Evolutionary conservation across 371 early-diverging fungal genomes (phyloP).

Genomic region (Blyttiomyces sp.): DNA sequence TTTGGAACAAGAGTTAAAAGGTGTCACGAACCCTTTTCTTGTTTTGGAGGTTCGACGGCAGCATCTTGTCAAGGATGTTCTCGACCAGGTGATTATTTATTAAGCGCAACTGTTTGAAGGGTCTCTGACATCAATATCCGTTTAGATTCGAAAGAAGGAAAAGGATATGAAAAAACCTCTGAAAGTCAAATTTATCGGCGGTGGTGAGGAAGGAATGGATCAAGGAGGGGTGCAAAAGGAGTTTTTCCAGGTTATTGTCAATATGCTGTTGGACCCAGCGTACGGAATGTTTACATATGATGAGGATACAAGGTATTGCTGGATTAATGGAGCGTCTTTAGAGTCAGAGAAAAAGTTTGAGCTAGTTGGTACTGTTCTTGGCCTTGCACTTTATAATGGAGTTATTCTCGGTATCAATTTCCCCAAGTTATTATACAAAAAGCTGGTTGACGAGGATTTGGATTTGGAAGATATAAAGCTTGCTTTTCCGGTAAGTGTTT

Average conservation of each 20-base stretch:
- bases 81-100: slow-evolving; percentile 57
- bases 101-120: neutral
- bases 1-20: slow-evolving; percentile 84
- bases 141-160: slow-evolving; percentile 31
- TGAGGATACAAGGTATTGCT: slow-evolving; percentile 45
- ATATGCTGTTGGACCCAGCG: slow-evolving; percentile 52
- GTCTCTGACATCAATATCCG: neutral
- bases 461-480: slow-evolving; percentile 57
- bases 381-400: slow-evolving; percentile 76
- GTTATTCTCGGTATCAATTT: slow-evolving; percentile 62
- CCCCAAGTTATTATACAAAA: slow-evolving; percentile 58
- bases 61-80: slow-evolving; percentile 64
- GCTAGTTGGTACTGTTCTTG: slow-evolving; percentile 67
- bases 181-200: slow-evolving; percentile 65
- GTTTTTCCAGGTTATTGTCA: slow-evolving; percentile 64
- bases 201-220: slow-evolving; percentile 86
- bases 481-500: slow-evolving; percentile 51
- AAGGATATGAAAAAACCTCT: slow-evolving; percentile 63
- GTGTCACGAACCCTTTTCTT: slow-evolving; percentile 75
- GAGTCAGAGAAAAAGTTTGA: slow-evolving; percentile 48
- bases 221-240: slow-evolving; percentile 83
- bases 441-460: slow-evolving; percentile 50
- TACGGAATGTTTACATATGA: slow-evolving; percentile 59
- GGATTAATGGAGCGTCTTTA: slow-evolving; percentile 49
- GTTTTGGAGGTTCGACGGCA: slow-evolving; percentile 72